Evolutionary conservation across 371 early-diverging fungal species (phyloP).

Genomic region (Batrachochytrium dendrobatidis): DNA sequence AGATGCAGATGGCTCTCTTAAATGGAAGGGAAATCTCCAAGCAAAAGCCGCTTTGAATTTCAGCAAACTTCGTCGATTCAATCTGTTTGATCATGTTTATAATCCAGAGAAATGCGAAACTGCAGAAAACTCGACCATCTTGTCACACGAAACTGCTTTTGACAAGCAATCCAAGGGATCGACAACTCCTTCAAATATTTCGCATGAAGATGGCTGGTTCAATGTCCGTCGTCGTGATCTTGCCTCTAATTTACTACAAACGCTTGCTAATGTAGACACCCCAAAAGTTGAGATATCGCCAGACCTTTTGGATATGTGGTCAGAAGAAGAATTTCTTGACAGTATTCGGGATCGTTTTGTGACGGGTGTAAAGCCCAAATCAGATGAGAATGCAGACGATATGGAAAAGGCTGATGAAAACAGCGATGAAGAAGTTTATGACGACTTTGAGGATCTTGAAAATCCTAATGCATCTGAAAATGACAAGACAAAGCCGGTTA

Average conservation of each 20-base stretch:
- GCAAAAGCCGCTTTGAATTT: constrained; percentile 63
- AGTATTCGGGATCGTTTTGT: constrained; percentile 74
- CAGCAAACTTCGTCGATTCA: constrained; percentile 48
- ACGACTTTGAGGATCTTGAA: constrained; percentile 92
- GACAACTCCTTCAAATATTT: not conserved
- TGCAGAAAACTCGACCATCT: too few relatives aligned
- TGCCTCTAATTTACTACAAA: constrained; percentile 5
- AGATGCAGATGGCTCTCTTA: constrained; percentile 48
- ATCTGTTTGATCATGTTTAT: constrained; percentile 19
- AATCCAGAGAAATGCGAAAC: constrained; percentile 1
- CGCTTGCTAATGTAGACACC: constrained; percentile 51
- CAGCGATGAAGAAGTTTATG: constrained; percentile 49
- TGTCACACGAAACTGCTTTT: too few relatives aligned
- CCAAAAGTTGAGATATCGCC: constrained; percentile 51
- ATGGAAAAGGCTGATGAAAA: constrained; percentile 29
- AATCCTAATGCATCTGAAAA: constrained; percentile 41
- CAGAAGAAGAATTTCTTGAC: constrained; percentile 65
- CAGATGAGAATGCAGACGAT: constrained; percentile 29
- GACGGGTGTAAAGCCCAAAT: constrained; percentile 38
- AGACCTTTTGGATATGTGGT: constrained; percentile 59
- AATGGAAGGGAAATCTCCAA: constrained; percentile 67
- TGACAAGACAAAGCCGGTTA: not conserved
- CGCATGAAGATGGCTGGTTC: constrained; percentile 60
- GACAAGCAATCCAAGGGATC: too few relatives aligned
- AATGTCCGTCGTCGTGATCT: constrained; percentile 23